Evolutionary conservation across 805 yeast genomes (phyloP).

Genomic region (Lipomyces yamanashiensis): DNA sequence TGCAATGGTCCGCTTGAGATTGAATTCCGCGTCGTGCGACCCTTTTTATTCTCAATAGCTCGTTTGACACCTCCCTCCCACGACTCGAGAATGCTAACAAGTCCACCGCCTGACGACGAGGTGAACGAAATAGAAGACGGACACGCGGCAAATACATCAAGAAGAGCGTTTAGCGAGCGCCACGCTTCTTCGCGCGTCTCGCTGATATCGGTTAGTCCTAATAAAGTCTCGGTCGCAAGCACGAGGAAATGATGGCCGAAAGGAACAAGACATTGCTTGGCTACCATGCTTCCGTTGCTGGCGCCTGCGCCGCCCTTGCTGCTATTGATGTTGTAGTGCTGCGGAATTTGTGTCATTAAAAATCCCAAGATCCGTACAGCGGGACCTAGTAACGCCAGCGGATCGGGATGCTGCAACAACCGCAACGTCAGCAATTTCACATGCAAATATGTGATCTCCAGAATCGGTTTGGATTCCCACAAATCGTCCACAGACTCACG

Average conservation of each 20-base stretch:
- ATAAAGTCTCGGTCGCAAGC: conserved; percentile 34
- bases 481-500: conserved; percentile 38
- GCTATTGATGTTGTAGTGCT: not conserved
- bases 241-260: conserved; percentile 36
- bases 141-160: conserved; percentile 1
- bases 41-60: conserved; percentile 8
- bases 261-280: conserved; percentile 3
- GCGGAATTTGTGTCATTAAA: conserved; percentile 7
- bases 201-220: conserved; percentile 31
- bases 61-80: conserved; percentile 18
- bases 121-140: not conserved
- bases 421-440: conserved; percentile 31
- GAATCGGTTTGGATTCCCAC: conserved; percentile 35
- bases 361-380: conserved; percentile 33
- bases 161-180: conserved; percentile 20
- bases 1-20: not conserved
- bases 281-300: not conserved
- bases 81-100: not conserved
- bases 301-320: not conserved
- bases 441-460: conserved; percentile 37
- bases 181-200: conserved; percentile 37
- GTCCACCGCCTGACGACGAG: not conserved
- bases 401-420: conserved; percentile 28
- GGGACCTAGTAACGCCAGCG: conserved; percentile 34
- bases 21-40: conserved; percentile 12